phyloP scores from a whole-genome alignment of 208 protist genomes.

The Wallacemonas sp. region DNA sequence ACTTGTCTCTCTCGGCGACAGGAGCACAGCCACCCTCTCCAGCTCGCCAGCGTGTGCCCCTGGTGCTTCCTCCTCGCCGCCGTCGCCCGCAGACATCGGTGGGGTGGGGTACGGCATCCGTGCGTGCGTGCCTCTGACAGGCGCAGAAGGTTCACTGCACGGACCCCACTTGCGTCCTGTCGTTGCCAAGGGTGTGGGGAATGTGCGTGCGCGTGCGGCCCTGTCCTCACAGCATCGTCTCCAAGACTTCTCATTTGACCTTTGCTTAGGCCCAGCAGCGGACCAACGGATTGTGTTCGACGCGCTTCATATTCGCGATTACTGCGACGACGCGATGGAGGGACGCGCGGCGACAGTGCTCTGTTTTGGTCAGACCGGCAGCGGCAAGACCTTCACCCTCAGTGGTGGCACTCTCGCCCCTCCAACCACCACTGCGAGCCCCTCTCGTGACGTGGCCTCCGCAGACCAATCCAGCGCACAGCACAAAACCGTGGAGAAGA shows the following conservation, averaged over 20 bases:
- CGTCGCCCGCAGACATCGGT: background rate
- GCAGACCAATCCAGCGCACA: background rate
- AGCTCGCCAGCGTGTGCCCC: no score
- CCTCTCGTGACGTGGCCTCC: no score
- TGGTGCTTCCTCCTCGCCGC: no score
- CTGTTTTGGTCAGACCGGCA: conserved; percentile 90
- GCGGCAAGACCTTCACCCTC: conserved; percentile 90
- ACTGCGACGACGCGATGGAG: conserved; percentile 77
- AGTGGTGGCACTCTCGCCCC: conserved; percentile 46
- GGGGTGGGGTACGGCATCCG: conserved; percentile 3
- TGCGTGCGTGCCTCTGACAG: conserved; percentile 4
- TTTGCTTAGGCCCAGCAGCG: conserved; percentile 48
- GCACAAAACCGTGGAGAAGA: no score
- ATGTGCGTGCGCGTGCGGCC: background rate
- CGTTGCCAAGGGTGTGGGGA: background rate
- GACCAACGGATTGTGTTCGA: conserved; percentile 62
- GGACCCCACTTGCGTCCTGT: background rate
- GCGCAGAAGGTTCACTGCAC: background rate
- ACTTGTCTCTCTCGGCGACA: conserved; percentile 13
- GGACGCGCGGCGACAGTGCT: conserved; percentile 83
- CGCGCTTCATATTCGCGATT: conserved; percentile 33
- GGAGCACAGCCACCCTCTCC: background rate
- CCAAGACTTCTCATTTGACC: conserved; percentile 60
- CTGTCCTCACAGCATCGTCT: background rate
- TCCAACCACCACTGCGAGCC: no score